Percentiles rank a stretch among this genome's conserved stretches.
Conservation (phyloP, 345 rosid species). For the Cardamine resedifolia region DNA sequence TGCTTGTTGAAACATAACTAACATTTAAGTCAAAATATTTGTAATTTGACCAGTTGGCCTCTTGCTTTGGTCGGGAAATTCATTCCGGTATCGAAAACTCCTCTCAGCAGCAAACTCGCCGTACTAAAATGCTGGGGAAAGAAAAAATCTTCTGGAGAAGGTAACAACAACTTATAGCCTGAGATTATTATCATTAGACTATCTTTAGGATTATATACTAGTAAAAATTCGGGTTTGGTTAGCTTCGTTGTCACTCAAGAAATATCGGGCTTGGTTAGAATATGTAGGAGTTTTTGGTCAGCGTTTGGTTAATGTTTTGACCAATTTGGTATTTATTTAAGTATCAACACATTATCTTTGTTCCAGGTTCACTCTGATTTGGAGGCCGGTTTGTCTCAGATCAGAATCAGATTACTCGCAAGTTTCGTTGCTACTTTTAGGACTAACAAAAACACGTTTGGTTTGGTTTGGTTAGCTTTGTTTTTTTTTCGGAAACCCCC, state of each 20-base stretch:
- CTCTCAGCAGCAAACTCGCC: slow-evolving; percentile 34
- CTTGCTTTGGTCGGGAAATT: slow-evolving; percentile 74
- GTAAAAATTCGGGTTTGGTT: neutral
- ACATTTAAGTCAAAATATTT: neutral
- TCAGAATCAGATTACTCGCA: neutral
- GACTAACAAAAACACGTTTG: slow-evolving; percentile 38
- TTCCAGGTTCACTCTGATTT: slow-evolving; percentile 29
- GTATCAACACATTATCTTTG: neutral
- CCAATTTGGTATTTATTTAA: neutral
- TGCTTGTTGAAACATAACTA: slow-evolving; percentile 9
- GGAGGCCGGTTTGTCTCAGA: slow-evolving; percentile 13
- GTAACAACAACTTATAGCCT: slow-evolving; percentile 7
- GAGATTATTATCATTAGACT: neutral
- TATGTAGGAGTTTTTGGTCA: neutral
- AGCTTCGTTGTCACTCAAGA: neutral
- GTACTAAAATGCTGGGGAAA: slow-evolving; percentile 34
- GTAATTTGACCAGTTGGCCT: slow-evolving; percentile 72
- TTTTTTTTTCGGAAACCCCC: slow-evolving; percentile 9
- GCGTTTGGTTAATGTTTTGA: no score
- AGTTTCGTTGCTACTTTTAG: slow-evolving; percentile 16
- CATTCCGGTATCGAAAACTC: slow-evolving; percentile 69
- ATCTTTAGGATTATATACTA: neutral
- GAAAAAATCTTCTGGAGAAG: slow-evolving; percentile 37
- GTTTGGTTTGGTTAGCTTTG: no score
- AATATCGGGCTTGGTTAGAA: neutral